Evolutionary conservation across 305 asterid genomes (phyloP), one percentile per base, ranked within the genome.

Genomic region (Fraxinus platypoda): DNA sequence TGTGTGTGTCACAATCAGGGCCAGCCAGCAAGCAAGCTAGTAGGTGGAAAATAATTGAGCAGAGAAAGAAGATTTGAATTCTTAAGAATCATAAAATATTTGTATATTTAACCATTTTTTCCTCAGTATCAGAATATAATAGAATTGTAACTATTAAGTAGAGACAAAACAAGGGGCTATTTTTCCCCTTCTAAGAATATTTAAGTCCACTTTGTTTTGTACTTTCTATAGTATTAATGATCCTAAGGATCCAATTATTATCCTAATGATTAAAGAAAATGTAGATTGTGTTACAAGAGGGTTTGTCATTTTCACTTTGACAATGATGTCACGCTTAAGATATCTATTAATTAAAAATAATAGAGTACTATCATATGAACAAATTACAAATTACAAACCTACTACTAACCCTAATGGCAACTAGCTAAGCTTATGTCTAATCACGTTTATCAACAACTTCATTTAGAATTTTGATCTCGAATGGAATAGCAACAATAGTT

Each of bases 1-100:
- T 13, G 4, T 86, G 77, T 73, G 86, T 87, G 93, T 90, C 92
- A 62, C 81, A 66, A 54, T 88, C 90, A 70, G 26, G 78, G 88
- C 83, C 90, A 82, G 83, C 84, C 85, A 81, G 84, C 19, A 46
- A 46, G 62, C 38, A 34, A 34, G 4, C 23, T 17, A 52, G 62
- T 52, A 15, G 62, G 62, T 52, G 21, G 62, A 83, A 4, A 87
- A 89, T 91, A 78, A 88, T 91, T 88, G 95, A 83, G 76, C 8
- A 74, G 21, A 59, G 62, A 33, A 76, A 77, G 73, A 79, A 79
- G 62, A 78, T 74, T 74, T 87, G 74, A 66, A 85, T 49, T 80
- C 62, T 52, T 52, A 17, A 17, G 62, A 52, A 17, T 3, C 21
- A 52, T 52, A 52, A 52, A 64, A n/a, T 71, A n/a, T 17, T 75